Evolutionary conservation across 2,329 filamentous ascomycete species (phyloP).

Genomic region (Grosmannia clavigera): DNA sequence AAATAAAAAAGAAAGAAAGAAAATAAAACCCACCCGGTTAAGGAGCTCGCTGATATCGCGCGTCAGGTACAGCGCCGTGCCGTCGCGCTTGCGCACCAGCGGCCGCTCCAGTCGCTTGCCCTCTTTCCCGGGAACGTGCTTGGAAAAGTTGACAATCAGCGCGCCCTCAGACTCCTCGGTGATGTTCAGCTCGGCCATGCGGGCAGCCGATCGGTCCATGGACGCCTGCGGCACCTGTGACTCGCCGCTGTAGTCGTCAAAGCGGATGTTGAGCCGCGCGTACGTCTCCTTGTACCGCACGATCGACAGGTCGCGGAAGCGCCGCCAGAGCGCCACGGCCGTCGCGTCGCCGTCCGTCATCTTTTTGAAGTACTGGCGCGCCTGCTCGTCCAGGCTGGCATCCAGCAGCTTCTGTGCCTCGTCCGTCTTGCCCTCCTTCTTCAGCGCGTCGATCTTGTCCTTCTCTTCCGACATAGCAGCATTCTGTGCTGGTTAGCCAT

Average conservation of each 20-base stretch:
- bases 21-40: conserved; percentile 30
- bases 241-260: conserved; percentile 64
- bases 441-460: conserved; percentile 46
- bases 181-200: conserved; percentile 51
- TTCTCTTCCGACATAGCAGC: conserved; percentile 53
- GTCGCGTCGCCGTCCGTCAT: conserved; percentile 56
- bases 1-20: background rate
- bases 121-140: conserved; percentile 52
- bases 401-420: conserved; percentile 37
- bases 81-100: conserved; percentile 60
- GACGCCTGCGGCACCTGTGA: conserved; percentile 55
- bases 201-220: conserved; percentile 51
- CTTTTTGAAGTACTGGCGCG: conserved; percentile 57
- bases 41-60: conserved; percentile 66
- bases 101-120: conserved; percentile 59
- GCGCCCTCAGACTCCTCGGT: conserved; percentile 61
- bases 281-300: conserved; percentile 56
- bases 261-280: conserved; percentile 56
- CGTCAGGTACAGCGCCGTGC: conserved; percentile 66
- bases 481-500: conserved; percentile 25
- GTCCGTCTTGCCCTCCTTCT: conserved; percentile 41
- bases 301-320: conserved; percentile 56
- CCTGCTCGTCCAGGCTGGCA: conserved; percentile 58
- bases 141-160: conserved; percentile 58
- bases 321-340: conserved; percentile 50